These are phyloP conservation scores for Lachnellula cervina DNA, from an alignment of 2,329 filamentous ascomycete genomes.

Conservation along the genomic window DNA sequence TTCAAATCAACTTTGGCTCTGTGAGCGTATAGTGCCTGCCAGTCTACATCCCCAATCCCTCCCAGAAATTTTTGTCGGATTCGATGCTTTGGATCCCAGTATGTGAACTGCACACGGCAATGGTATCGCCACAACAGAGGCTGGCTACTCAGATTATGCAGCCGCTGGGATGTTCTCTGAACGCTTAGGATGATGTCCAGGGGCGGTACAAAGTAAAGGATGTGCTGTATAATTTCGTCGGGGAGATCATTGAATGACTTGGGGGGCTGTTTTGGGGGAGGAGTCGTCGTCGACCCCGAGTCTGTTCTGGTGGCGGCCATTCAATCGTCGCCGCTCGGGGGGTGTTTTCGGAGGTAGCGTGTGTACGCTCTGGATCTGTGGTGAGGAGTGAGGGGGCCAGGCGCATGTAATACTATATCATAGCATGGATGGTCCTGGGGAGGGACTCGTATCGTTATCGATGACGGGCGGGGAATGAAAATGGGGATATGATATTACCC, in stretches of 20 bases:
- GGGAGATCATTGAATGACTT: constrained; percentile 40
- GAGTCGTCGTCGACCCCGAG: not conserved
- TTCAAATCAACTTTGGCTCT: constrained; percentile 49
- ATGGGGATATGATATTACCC: no score
- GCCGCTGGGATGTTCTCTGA: constrained; percentile 54
- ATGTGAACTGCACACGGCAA: constrained; percentile 63
- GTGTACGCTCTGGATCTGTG: no score
- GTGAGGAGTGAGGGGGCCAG: no score
- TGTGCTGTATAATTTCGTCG: constrained; percentile 78
- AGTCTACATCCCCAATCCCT: constrained; percentile 56
- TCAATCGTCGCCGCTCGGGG: no score
- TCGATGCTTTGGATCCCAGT: constrained; percentile 68
- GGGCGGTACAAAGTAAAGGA: constrained; percentile 61
- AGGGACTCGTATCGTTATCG: no score
- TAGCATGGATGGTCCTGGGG: no score
- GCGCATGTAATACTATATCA: no score
- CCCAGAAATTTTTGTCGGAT: constrained; percentile 51
- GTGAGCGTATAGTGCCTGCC: constrained; percentile 64
- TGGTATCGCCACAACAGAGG: constrained; percentile 75
- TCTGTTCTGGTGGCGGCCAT: not conserved
- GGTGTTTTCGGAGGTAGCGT: no score
- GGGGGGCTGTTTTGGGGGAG: not conserved
- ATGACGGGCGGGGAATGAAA: no score
- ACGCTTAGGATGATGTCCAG: constrained; percentile 47
- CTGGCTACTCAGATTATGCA: constrained; percentile 63